Base-by-base conservation (phyloP, 2,329 filamentous ascomycete genomes). In the Blastomyces gilchristii region DNA sequence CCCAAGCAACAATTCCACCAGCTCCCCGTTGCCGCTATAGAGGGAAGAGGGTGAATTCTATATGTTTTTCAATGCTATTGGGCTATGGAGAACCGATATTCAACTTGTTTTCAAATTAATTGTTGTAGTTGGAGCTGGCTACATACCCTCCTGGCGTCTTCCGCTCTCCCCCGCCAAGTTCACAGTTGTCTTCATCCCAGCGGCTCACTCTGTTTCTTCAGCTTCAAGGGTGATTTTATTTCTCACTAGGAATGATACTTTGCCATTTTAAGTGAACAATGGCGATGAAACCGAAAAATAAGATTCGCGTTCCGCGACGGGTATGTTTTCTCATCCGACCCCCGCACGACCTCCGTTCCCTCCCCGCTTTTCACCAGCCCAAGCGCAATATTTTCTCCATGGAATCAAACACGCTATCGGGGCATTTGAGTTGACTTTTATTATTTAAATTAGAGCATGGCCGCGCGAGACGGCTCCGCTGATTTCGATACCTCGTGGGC, bases 401-500 rank as follows among this genome's bases (percentile, higher is more conserved):
- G 5, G 11, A 11, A 28, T 61, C 12, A 28, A 49, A 34, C 56
- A 16, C 7, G 4, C 25, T 9, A 43, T 62, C 6, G 14, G 56
- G 11, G 18, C 4, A 28, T 11, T 28, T 6, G 7, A 61, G 28
- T n/a, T 57, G 14, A 58, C 28, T 22, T 34, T 56, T n/a, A 45
- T 31, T 52, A 63, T 34, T n/a, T 25, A 41, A 39, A 53, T 62
- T 65, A 88, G 85, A 83, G 83, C 63, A 74, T 86, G 28, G 70
- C 72, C 2, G 80, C 80, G 64, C 72, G 70, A 22, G 82, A 79
- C 65, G 85, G 87, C 67, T 80, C 82, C 11, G 82, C 88, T 69
- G 90, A 95, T 68, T 96, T 96, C 72, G 89, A 96, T n/a, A 81
- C 84, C 2, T 89, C 87, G 69, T 99, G 94, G 94, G 80, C 81